Percentiles rank a stretch among this genome's conserved stretches.
Conservation (phyloP, 768 basidiomycete genomes). For the Leccinum truebloodii region DNA sequence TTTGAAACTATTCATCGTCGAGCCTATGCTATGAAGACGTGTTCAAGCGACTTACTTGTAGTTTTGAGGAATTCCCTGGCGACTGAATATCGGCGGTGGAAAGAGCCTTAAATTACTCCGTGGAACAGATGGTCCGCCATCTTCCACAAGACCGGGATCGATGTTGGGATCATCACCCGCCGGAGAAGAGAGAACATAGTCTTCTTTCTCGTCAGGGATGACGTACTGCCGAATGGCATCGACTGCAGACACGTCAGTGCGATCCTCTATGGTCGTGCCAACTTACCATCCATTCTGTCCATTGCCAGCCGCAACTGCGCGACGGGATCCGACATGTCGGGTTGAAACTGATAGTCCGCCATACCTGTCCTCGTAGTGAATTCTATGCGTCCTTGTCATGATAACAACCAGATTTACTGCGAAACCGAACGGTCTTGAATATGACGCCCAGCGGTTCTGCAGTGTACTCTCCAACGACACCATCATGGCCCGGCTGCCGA, state of each 20-base stretch:
- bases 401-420: slow-evolving; percentile 59
- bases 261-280: neutral
- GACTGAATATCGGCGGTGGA: slow-evolving; percentile 88
- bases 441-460: slow-evolving; percentile 72
- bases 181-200: slow-evolving; percentile 46
- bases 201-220: slow-evolving; percentile 68
- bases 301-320: slow-evolving; percentile 70
- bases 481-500: slow-evolving; percentile 36
- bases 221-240: slow-evolving; percentile 69
- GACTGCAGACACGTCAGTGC: slow-evolving; percentile 45
- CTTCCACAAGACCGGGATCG: slow-evolving; percentile 45
- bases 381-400: neutral
- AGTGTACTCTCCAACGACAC: slow-evolving; percentile 65
- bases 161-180: slow-evolving; percentile 43
- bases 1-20: slow-evolving; percentile 57
- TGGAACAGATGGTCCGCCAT: slow-evolving; percentile 21
- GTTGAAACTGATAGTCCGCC: slow-evolving; percentile 91
- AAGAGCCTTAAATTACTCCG: slow-evolving; percentile 71
- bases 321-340: slow-evolving; percentile 69
- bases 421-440: slow-evolving; percentile 85
- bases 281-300: slow-evolving; percentile 79
- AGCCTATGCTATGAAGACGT: neutral
- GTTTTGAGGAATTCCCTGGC: slow-evolving; percentile 73
- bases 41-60: slow-evolving; percentile 60
- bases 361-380: slow-evolving; percentile 58